These are phyloP conservation scores for Amanita jacksonii DNA, from an alignment of 768 basidiomycete species.

Conservation along the genomic window DNA sequence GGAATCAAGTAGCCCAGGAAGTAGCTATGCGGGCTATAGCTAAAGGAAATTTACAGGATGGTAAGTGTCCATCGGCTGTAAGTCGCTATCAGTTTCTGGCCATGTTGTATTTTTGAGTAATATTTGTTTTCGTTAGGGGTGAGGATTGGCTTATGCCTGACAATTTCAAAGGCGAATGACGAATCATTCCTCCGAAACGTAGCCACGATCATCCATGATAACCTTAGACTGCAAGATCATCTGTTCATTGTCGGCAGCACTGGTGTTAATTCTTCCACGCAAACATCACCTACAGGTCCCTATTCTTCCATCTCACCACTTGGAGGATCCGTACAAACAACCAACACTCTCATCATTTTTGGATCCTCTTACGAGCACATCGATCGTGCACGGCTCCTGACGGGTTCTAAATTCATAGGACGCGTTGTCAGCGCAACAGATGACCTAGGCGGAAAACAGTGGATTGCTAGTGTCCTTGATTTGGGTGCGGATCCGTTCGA, in stretches of 20 bases:
- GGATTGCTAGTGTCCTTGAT: constrained; percentile 43
- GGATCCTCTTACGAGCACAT: constrained; percentile 47
- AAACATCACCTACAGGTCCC: neutral
- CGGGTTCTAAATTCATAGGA: constrained; percentile 60
- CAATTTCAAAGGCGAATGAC: constrained; percentile 49
- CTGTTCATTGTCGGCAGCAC: constrained; percentile 50
- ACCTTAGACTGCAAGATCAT: constrained; percentile 32
- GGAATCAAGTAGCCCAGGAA: constrained; percentile 40
- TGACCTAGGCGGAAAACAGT: constrained; percentile 13
- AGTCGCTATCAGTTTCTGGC: neutral
- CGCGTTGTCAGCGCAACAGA: constrained; percentile 34
- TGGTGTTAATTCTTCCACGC: constrained; percentile 9
- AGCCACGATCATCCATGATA: constrained; percentile 34
- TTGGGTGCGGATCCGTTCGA: constrained; percentile 50
- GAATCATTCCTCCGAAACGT: constrained; percentile 47
- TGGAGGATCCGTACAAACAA: constrained; percentile 9
- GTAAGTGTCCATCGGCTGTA: constrained; percentile 11
- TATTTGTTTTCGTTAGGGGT: constrained; percentile 24
- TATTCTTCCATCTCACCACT: constrained; percentile 10
- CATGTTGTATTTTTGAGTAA: too few species aligned
- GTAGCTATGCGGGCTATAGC: constrained; percentile 37
- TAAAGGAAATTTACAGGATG: constrained; percentile 33
- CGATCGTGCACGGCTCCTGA: constrained; percentile 58
- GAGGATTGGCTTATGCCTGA: constrained; percentile 49
- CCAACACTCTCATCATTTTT: constrained; percentile 47